Conservation (phyloP, 805 yeast species). For the Candida vartiovaarae region DNA sequence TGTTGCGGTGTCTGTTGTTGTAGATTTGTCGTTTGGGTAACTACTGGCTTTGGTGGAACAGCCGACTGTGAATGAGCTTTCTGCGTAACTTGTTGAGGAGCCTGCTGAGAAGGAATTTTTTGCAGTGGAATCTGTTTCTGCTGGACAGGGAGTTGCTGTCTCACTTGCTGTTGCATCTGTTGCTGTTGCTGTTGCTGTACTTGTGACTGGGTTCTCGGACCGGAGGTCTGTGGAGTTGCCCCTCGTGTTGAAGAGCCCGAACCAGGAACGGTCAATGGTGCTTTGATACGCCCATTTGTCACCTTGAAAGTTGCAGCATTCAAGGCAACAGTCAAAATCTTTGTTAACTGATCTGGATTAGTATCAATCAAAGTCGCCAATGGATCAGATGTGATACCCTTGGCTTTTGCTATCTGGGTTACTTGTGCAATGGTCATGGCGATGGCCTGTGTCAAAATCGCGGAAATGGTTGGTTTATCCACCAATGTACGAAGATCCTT, state of each 20-base stretch:
- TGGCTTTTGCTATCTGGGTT: slow-evolving; percentile 79
- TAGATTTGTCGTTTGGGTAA: too few relatives aligned
- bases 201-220: neutral
- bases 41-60: neutral
- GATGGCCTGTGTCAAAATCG: slow-evolving; percentile 79
- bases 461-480: slow-evolving; percentile 77
- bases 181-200: too few relatives aligned
- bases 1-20: too few relatives aligned
- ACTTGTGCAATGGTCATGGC: slow-evolving; percentile 92
- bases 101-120: slow-evolving; percentile 1
- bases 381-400: slow-evolving; percentile 75
- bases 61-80: neutral
- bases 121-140: too few relatives aligned
- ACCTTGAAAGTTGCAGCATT: slow-evolving; percentile 66
- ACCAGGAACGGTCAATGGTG: slow-evolving; percentile 27
- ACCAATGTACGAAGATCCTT: slow-evolving; percentile 63
- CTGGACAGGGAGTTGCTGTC: too few relatives aligned
- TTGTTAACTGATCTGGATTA: slow-evolving; percentile 74
- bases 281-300: slow-evolving; percentile 46
- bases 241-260: slow-evolving; percentile 14
- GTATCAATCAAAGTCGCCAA: slow-evolving; percentile 70
- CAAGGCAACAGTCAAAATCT: slow-evolving; percentile 72
- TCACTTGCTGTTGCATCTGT: too few relatives aligned
- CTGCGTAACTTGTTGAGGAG: neutral
- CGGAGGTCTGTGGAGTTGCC: slow-evolving; percentile 10